Evolutionary conservation across 805 yeast genomes (phyloP), one percentile per base, ranked within the genome.

Genomic region (Starmerella tilneyi): DNA sequence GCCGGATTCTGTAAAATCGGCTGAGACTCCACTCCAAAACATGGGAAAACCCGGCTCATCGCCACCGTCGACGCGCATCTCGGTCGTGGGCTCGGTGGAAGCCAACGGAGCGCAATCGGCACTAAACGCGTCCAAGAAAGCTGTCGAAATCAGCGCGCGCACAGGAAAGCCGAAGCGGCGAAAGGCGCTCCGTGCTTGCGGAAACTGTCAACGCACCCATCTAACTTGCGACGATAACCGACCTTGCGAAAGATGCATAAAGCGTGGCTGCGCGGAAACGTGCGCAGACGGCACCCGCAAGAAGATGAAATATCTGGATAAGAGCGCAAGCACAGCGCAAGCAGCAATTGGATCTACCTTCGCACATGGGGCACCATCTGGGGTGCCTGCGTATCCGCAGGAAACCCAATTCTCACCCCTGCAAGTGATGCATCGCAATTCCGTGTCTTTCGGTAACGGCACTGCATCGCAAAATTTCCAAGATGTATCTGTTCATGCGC

Each of bases 211-310:
- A 49, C 75, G 78, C 56, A 83, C 94, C 2, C 98, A 89, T 61
- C 76, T 88, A 70, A 84, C 96, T 0, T 89, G 98, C 62, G 96
- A 88, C 55, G 75, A 78, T 21, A 73, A 66, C 59, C 74, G 94
- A 30, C 94, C 94, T 0, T 89, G 98, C 57, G 71, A 72, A 44
- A 63, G 95, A 41, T 89, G 98, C 62, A 61, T 81, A 3, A 69
- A 69, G 23, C 70, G 85, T 56, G 89, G 88, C 0, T 63, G 85
- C 13, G 73, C 71, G 1, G 73, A 67, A 13, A 69, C 83, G 0
- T 89, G 97, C 64, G 75, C 75, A 26, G 96, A 92, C 65, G 96
- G 96, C 5, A 92, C 92, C 2, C 67, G 97, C 38, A 86, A 85
- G 63, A 82, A 83, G 24, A 12, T 36, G 40, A 36, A 36, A 12